Conservation (phyloP, 768 basidiomycete species). For the Kwoniella shandongensis region DNA sequence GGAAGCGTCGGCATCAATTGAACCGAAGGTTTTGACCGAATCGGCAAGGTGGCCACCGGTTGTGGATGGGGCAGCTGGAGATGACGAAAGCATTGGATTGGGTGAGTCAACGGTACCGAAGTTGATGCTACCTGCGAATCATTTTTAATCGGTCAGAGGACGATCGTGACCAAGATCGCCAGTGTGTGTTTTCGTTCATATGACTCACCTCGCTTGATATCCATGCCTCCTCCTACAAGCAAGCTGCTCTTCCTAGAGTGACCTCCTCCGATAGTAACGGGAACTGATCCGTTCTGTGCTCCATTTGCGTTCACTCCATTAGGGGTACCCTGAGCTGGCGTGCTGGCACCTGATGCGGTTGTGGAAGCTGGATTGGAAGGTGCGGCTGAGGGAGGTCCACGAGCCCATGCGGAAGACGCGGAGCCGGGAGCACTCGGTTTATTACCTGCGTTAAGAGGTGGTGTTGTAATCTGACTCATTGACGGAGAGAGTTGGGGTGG, state of each 20-base stretch:
- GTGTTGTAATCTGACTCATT: constrained; percentile 91
- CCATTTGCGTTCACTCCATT: constrained; percentile 21
- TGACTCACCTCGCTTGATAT: constrained; percentile 65
- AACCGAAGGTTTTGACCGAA: constrained; percentile 79
- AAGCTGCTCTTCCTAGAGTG: constrained; percentile 77
- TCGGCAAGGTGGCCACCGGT: constrained; percentile 59
- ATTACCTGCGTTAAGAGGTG: constrained; percentile 65
- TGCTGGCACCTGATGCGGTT: constrained; percentile 14
- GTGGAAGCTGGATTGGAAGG: constrained; percentile 57
- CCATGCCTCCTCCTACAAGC: constrained; percentile 69
- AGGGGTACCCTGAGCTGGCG: constrained; percentile 12
- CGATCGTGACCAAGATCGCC: not conserved
- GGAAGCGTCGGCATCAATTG: constrained; percentile 61
- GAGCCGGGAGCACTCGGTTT: constrained; percentile 55
- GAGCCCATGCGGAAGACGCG: constrained; percentile 75
- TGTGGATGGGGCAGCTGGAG: constrained; percentile 68
- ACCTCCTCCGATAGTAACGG: constrained; percentile 22
- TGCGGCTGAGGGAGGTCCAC: constrained; percentile 71
- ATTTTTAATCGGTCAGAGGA: constrained; percentile 1
- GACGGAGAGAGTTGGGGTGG: constrained; percentile 5
- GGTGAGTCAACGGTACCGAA: constrained; percentile 90
- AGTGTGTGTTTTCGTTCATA: no score
- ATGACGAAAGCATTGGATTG: constrained; percentile 73
- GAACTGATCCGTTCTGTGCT: constrained; percentile 18
- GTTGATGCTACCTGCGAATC: constrained; percentile 62